phyloP scores from a whole-genome alignment of 2,329 filamentous ascomycete genomes.

The Sordariomycetes sp. region DNA sequence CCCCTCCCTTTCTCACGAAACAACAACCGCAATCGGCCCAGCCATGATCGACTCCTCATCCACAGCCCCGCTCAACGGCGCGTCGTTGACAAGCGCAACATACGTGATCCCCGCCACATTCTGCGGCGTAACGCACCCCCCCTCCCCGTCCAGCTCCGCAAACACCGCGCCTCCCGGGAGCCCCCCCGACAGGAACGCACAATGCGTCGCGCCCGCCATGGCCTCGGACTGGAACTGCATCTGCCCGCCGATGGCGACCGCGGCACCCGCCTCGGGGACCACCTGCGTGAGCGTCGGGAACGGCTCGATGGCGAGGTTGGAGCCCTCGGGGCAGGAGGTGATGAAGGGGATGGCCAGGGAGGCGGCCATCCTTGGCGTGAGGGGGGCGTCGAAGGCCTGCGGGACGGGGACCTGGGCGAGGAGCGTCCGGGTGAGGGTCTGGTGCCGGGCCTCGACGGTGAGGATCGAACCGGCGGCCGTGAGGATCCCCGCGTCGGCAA shows the following conservation, averaged over 20 bases:
- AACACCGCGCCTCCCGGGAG: constrained; percentile 47
- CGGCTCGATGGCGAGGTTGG: constrained; percentile 45
- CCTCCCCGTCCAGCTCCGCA: constrained; percentile 34
- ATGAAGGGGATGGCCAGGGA: constrained; percentile 64
- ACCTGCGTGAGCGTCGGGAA: constrained; percentile 44
- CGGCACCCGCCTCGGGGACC: constrained; percentile 23
- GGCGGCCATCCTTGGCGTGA: constrained; percentile 57
- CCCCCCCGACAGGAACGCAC: constrained; percentile 53
- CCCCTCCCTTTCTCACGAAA: constrained; percentile 26
- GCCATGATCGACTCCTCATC: constrained; percentile 53
- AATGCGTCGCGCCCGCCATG: constrained; percentile 39
- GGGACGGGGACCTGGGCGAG: constrained; percentile 46
- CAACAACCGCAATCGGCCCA: constrained; percentile 44
- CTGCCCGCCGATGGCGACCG: constrained; percentile 17
- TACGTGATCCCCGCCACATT: constrained; percentile 52
- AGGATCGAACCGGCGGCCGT: constrained; percentile 56
- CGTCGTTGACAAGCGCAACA: constrained; percentile 47
- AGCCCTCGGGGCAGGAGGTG: constrained; percentile 52
- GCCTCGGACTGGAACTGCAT: constrained; percentile 37
- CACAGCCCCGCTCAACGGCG: constrained; percentile 34
- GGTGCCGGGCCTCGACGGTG: constrained; percentile 61
- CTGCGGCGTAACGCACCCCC: constrained; percentile 47
- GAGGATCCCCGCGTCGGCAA: constrained; percentile 46
- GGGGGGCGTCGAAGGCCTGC: constrained; percentile 56
- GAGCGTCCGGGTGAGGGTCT: constrained; percentile 55